These are phyloP conservation scores for Carallia brachiata DNA, from an alignment of 345 rosid species.

Conservation along the genomic window DNA sequence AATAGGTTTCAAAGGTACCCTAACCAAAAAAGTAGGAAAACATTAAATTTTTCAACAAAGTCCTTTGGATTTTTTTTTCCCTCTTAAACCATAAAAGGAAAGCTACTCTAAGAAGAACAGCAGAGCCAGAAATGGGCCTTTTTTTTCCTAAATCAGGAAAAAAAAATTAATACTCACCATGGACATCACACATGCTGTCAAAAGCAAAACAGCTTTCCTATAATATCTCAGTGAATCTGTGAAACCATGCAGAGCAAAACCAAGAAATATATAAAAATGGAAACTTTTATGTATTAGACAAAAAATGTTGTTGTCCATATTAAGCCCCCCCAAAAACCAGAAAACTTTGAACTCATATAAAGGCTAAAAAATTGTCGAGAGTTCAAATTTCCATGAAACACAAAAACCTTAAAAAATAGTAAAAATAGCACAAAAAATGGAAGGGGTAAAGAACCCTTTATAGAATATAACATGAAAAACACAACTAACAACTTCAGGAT, in stretches of 20 bases:
- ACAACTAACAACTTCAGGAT: neutral
- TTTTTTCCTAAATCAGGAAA: constrained; percentile 21
- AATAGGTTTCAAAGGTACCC: constrained; percentile 10
- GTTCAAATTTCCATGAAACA: constrained; percentile 8
- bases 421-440: too few relatives aligned
- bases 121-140: constrained; percentile 14
- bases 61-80: neutral
- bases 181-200: neutral
- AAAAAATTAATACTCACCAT: neutral
- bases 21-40: neutral
- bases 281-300: too few relatives aligned
- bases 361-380: neutral
- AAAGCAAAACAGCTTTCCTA: neutral
- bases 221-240: neutral
- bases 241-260: too few relatives aligned
- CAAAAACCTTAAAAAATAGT: neutral
- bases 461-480: neutral
- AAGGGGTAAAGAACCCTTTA: neutral
- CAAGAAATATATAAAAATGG: too few relatives aligned
- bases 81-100: neutral
- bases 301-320: too few relatives aligned
- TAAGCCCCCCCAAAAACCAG: too few relatives aligned
- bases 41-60: neutral
- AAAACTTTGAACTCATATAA: neutral
- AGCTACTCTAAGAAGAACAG: neutral